A percentile compares a stretch with the other conserved stretches of the same genome.
Conservation (phyloP, 352 stramenopile species). For the Pythium insidiosum region DNA sequence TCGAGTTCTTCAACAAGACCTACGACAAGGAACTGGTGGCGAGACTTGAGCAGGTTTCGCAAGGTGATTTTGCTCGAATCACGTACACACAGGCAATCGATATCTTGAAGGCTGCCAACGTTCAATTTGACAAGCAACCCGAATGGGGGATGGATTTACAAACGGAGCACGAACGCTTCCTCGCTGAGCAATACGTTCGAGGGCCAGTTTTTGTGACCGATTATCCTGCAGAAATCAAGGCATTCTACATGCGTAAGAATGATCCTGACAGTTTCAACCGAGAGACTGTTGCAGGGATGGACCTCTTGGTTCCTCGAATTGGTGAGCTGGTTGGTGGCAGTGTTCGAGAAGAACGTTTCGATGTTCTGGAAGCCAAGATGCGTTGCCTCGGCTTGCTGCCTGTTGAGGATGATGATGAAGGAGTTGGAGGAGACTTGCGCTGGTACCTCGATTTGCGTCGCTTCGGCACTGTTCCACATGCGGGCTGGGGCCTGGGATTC, state of each 20-base stretch:
- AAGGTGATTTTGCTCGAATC: constrained; percentile 87
- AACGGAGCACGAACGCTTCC: constrained; percentile 95
- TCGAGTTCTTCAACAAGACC: constrained; percentile 92
- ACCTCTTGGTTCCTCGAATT: constrained; percentile 95
- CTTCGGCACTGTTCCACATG: constrained; percentile 96
- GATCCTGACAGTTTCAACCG: constrained; percentile 57
- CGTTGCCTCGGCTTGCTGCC: constrained; percentile 34
- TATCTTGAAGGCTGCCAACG: constrained; percentile 85
- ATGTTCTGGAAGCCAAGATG: constrained; percentile 83
- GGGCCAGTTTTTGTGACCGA: constrained; percentile 96
- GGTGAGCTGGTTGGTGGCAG: constrained; percentile 96
- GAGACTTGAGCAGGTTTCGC: constrained; percentile 74
- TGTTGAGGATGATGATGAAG: constrained; percentile 68
- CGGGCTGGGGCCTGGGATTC: constrained; percentile 97
- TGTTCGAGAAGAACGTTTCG: constrained; percentile 92
- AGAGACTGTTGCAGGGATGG: constrained; percentile 96
- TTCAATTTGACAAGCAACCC: constrained; percentile 78
- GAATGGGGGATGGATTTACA: constrained; percentile 96
- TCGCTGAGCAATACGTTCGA: constrained; percentile 82
- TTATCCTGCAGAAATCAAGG: constrained; percentile 97
- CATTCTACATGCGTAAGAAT: constrained; percentile 99
- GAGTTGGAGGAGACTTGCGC: constrained; percentile 55
- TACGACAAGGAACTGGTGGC: constrained; percentile 81
- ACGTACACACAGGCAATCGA: constrained; percentile 93
- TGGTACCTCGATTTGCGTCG: constrained; percentile 98